Evolutionary conservation across 768 basidiomycete species (phyloP), one percentile per base, ranked within the genome.

Genomic region (Sistotremastrum suecicum): DNA sequence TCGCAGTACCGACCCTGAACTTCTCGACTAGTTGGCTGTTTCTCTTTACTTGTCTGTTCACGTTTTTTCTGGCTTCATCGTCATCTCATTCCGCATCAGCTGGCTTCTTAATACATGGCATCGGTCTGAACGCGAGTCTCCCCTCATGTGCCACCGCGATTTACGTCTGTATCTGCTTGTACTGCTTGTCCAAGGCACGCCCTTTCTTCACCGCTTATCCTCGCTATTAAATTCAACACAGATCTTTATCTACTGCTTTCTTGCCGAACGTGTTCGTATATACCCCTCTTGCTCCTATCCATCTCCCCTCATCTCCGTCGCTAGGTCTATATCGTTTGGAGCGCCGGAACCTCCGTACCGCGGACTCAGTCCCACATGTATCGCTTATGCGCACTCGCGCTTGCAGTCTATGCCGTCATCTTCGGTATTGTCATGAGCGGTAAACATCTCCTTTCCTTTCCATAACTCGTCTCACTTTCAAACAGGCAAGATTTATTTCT

Each of bases 191-290:
- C 33, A 55, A 55, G 47, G 34, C 51, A 6, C 30, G 32, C 31
- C 8, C 42, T 33, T 35, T 11, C 42, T 12, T 20, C 33, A 3
- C 2, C 42, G 10, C 8, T 11, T 4, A 9, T 9, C 37, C 8
- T 34, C 32, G 20, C 63, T 69, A 48, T 70, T 69, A 48, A 59
- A 64, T 1, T 56, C 62, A 7, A 64, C 68, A 5, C 70, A 73
- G 49, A 44, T 72, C 5, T 62, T 72, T 37, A 67, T 73, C 5
- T 75, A 74, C 50, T 56, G 63, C 4, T 74, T 72, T 51, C 62
- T 73, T 30, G 61, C 63, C 59, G 43, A 42, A 44, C 41, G 53
- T 32, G 7, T 45, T 43, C 44, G 34, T 30, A 34, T 49, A 39
- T 44, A 33, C 38, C 30, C 37, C 32, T 30, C 4, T 36, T 34